These are phyloP conservation scores for Gliomastix tumulicola DNA, from an alignment of 2,329 filamentous ascomycete genomes.

Conservation along the genomic window DNA sequence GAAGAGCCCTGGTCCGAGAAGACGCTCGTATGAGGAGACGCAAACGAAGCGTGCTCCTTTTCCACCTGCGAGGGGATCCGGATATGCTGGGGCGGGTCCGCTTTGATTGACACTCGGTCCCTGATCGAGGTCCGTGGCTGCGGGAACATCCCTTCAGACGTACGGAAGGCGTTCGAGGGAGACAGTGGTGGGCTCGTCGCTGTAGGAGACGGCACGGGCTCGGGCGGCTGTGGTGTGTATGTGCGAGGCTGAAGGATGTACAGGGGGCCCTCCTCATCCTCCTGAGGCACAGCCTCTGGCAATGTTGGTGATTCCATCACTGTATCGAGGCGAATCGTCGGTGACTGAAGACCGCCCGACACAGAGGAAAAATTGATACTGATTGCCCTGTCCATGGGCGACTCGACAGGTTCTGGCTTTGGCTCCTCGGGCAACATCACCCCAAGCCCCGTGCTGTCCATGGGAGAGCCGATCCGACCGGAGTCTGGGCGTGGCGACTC, in stretches of 20 bases:
- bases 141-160: constrained; percentile 10
- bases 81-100: constrained; percentile 44
- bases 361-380: no score
- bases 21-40: no score
- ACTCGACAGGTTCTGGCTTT: neutral
- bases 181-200: constrained; percentile 14
- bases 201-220: constrained; percentile 37
- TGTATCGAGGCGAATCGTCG: neutral
- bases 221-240: constrained; percentile 45
- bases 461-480: no score
- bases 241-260: constrained; percentile 51
- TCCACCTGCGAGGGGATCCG: constrained; percentile 48
- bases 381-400: no score
- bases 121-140: constrained; percentile 40
- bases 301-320: neutral
- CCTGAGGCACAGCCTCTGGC: constrained; percentile 1
- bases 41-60: no score
- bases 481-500: no score
- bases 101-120: constrained; percentile 47
- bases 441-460: neutral
- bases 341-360: no score
- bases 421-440: neutral
- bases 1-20: no score
- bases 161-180: constrained; percentile 1
- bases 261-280: constrained; percentile 23